phyloP scores from a whole-genome alignment of 805 yeast genomes.

The Sungouiozyma intestinalis region DNA sequence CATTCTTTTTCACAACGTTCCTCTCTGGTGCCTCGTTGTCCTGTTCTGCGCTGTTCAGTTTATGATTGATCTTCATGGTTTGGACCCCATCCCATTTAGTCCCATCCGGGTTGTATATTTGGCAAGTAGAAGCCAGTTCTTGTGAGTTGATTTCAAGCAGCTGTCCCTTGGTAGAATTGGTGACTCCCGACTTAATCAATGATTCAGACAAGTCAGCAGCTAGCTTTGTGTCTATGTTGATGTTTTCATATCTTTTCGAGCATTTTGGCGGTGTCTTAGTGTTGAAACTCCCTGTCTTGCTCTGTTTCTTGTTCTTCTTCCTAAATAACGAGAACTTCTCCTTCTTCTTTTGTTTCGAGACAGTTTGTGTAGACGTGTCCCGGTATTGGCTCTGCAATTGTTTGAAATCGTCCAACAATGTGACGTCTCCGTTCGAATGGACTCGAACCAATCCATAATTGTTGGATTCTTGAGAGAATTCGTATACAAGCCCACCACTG shows the following conservation, averaged over 20 bases:
- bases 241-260: conserved; percentile 32
- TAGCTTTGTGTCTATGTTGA: conserved; percentile 32
- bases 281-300: neutral
- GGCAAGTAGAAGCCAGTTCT: conserved; percentile 35
- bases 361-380: conserved; percentile 23
- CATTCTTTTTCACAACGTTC: neutral
- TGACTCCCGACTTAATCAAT: conserved; percentile 41
- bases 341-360: conserved; percentile 1
- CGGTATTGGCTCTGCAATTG: conserved; percentile 39
- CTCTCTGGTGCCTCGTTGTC: neutral
- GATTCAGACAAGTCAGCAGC: conserved; percentile 35
- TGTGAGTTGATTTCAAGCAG: conserved; percentile 36
- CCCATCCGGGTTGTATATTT: conserved; percentile 38
- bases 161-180: conserved; percentile 35
- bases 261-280: conserved; percentile 17
- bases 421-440: conserved; percentile 31
- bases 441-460: conserved; percentile 66
- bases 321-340: neutral
- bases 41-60: neutral
- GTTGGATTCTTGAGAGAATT: conserved; percentile 68
- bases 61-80: neutral
- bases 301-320: neutral
- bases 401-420: conserved; percentile 38
- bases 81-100: conserved; percentile 5
- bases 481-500: conserved; percentile 80